A percentile compares a stretch with the other conserved stretches of the same genome.
Evolutionary conservation across 805 yeast genomes (phyloP).

Genomic region (Saturnispora zaruensis): DNA sequence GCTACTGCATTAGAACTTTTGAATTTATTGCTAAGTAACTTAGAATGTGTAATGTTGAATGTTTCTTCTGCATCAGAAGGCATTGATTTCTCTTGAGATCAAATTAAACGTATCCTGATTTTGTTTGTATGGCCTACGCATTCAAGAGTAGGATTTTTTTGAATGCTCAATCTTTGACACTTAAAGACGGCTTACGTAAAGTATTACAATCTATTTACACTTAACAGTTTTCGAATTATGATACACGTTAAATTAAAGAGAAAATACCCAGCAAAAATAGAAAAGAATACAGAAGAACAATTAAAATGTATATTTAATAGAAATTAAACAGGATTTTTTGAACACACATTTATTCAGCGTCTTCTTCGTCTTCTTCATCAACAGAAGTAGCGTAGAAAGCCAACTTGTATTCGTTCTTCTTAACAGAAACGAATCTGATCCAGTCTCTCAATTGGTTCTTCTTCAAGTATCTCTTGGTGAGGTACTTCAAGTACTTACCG

Average conservation of each 20-base stretch:
- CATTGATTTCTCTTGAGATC: not conserved
- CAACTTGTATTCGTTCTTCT: conserved; percentile 92
- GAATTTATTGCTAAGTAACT: not conserved
- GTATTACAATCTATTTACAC: not conserved
- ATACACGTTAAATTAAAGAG: not conserved
- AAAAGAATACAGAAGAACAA: conserved; percentile 9
- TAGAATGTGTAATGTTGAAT: not conserved
- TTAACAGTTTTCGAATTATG: not conserved
- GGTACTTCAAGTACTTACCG: conserved; percentile 99
- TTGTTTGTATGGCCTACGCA: not conserved
- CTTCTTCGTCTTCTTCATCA: conserved; percentile 75
- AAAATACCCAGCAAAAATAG: not conserved
- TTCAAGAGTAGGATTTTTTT: not conserved
- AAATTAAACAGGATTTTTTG: conserved; percentile 1
- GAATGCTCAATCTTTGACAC: not conserved
- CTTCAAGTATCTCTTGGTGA: conserved; percentile 99
- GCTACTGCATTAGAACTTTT: not conserved
- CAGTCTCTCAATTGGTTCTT: conserved; percentile 99
- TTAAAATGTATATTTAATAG: not conserved
- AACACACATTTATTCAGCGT: conserved; percentile 58
- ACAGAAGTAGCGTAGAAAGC: conserved; percentile 98
- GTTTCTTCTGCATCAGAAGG: conserved; percentile 5
- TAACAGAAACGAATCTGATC: conserved; percentile 96
- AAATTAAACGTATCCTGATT: not conserved
- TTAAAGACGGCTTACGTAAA: not conserved